Percentiles rank a stretch among this genome's conserved stretches.
These are phyloP conservation scores for Pugionium cornutum DNA, from an alignment of 345 rosid genomes.

Conservation along the genomic window DNA sequence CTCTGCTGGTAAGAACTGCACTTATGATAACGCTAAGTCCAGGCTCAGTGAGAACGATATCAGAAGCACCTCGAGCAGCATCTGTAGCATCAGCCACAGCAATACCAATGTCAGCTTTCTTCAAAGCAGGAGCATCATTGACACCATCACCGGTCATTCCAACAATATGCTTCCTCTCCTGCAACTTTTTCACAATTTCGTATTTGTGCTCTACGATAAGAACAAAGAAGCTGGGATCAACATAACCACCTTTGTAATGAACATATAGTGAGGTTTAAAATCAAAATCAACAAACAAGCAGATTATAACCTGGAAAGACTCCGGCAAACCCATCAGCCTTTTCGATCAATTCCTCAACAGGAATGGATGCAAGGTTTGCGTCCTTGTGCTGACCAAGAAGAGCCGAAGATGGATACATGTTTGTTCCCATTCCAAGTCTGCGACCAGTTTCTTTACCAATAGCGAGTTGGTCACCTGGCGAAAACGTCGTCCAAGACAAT, in stretches of 20 bases:
- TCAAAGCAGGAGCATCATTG: constrained; percentile 95
- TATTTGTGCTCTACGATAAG: constrained; percentile 77
- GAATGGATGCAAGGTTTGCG: constrained; percentile 72
- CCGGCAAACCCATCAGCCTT: constrained; percentile 99
- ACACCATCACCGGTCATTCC: constrained; percentile 99
- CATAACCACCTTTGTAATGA: constrained; percentile 4
- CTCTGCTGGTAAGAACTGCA: constrained; percentile 95
- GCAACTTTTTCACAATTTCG: constrained; percentile 90
- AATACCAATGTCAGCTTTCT: constrained; percentile 95
- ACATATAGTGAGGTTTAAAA: not conserved
- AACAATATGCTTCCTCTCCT: constrained; percentile 91
- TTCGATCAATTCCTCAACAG: constrained; percentile 90
- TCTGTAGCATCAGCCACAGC: constrained; percentile 99
- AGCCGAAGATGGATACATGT: constrained; percentile 97
- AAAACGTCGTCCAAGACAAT: constrained; percentile 9
- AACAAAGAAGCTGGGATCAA: constrained; percentile 22
- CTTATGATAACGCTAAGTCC: constrained; percentile 92
- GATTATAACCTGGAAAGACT: constrained; percentile 76
- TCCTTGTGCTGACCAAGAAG: constrained; percentile 86
- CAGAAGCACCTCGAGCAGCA: constrained; percentile 96
- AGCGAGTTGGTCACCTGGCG: constrained; percentile 93
- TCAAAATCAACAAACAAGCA: not conserved
- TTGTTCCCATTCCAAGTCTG: constrained; percentile 99
- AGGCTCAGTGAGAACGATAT: constrained; percentile 96
- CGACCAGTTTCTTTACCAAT: constrained; percentile 96